Base-by-base conservation (phyloP, 768 basidiomycete genomes). In the Tricholoma bakamatsutake region DNA sequence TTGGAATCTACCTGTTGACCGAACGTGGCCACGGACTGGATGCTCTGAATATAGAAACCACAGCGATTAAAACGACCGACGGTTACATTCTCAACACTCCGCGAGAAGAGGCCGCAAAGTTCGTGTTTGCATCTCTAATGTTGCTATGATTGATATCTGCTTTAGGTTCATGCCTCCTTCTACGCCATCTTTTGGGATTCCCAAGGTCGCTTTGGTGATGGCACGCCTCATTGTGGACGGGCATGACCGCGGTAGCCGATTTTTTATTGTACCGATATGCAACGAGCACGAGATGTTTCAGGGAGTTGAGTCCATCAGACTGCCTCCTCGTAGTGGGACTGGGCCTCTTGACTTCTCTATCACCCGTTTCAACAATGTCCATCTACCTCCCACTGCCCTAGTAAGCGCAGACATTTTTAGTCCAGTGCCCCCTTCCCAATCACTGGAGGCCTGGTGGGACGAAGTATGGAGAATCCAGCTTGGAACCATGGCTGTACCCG, bases 11-110 rank as follows among this genome's bases (percentile, higher is more conserved):
- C 58, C 74, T 81, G 46, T 66, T 82, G 42, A 76, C 78, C 0
- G 82, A 83, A 67, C 74, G 79, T 8, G 82, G 80, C 1, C 83
- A 84, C 56, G 83, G 81, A 12, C 66, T 84, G n/a, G 82, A 83
- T 46, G 77, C 81, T 1, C 77, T 80, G 60, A 81, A 84, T 60
- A 75, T 83, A 9, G 82, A 84, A 64, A 84, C 83, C 6, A 84
- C 81, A 12, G 83, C 81, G 10, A 81, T 77, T 0, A 73, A 73
- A 55, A 78, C 75, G 1, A 50, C 67, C 2, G 68, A 76, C 55
- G 82, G 82, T 2, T 83, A 78, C 57, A 71, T 81, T 42, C 74
- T 84, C 34, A 68, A 83, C 57, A 80, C 82, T 0, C 81, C 81
- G 35, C 68, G 77, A 35, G 78, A 81, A 59, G 80, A 82, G 65